These are phyloP conservation scores for Amphicarpaea edgeworthii DNA, from an alignment of 306 rosid genomes.

Conservation along the genomic window DNA sequence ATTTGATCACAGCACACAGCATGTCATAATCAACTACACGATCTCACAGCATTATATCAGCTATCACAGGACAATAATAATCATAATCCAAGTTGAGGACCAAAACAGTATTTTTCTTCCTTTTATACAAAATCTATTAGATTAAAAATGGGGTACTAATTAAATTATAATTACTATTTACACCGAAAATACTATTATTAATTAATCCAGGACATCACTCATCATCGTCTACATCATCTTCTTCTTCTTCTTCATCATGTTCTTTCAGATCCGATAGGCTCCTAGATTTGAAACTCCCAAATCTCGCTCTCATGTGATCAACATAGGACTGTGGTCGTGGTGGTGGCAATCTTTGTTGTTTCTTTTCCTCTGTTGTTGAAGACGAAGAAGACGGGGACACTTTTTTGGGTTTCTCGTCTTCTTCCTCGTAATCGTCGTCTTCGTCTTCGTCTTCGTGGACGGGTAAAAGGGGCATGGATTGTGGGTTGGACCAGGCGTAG, in stretches of 20 bases:
- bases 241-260: conserved; percentile 48
- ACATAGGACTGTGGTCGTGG: conserved; percentile 46
- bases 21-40: background rate
- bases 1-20: background rate
- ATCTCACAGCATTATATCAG: background rate
- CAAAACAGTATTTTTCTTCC: background rate
- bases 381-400: conserved; percentile 30
- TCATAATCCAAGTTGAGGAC: background rate
- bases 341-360: conserved; percentile 49
- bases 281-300: conserved; percentile 66
- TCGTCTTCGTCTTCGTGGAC: conserved; percentile 54
- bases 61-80: background rate
- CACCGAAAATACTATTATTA: background rate
- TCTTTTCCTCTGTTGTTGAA: conserved; percentile 39
- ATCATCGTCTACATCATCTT: background rate
- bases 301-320: conserved; percentile 44
- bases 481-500: conserved; percentile 67
- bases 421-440: background rate
- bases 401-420: conserved; percentile 23
- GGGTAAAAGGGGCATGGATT: conserved; percentile 82
- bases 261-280: conserved; percentile 81
- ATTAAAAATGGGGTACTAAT: background rate
- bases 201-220: background rate
- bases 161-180: background rate
- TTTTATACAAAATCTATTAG: background rate